Percentiles rank a stretch among this genome's conserved stretches.
These are phyloP conservation scores for Hymenoscyphus repandus DNA, from an alignment of 2,329 filamentous ascomycete species.

Conservation along the genomic window DNA sequence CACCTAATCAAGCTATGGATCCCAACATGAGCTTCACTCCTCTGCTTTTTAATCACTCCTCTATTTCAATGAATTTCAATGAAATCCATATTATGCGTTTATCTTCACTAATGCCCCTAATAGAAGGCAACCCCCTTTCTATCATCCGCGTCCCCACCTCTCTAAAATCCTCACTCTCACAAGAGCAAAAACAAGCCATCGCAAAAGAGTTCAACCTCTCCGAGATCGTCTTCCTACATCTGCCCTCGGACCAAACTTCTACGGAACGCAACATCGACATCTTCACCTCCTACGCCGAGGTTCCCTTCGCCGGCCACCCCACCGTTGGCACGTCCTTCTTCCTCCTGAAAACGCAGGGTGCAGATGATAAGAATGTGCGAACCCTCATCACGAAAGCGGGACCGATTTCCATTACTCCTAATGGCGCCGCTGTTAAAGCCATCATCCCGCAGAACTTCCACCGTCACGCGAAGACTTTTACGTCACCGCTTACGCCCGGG, in stretches of 20 bases:
- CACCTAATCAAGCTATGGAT: too few species aligned
- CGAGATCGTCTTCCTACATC: constrained; percentile 58
- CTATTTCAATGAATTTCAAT: not conserved
- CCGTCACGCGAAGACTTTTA: constrained; percentile 40
- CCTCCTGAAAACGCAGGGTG: constrained; percentile 31
- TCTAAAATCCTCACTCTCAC: constrained; percentile 35
- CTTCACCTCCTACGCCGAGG: constrained; percentile 48
- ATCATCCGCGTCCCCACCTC: constrained; percentile 48
- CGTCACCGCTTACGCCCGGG: constrained; percentile 31
- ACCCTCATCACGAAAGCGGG: constrained; percentile 51
- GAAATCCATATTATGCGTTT: not conserved
- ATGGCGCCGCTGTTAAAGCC: constrained; percentile 49
- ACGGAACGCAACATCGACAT: constrained; percentile 48
- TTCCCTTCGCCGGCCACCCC: constrained; percentile 59
- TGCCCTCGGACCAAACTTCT: constrained; percentile 27
- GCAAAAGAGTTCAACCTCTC: constrained; percentile 61
- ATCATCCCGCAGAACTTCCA: constrained; percentile 63
- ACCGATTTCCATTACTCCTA: constrained; percentile 34
- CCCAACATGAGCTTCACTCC: not conserved
- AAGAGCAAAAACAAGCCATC: constrained; percentile 51
- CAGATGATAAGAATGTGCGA: constrained; percentile 20
- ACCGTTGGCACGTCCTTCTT: constrained; percentile 51
- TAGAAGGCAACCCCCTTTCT: constrained; percentile 55
- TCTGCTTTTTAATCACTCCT: not conserved
- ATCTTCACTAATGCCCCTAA: not conserved